Percentiles rank a stretch among this genome's conserved stretches.
These are phyloP conservation scores for Trypanosoma caninum DNA, from an alignment of 208 protist genomes.

Conservation along the genomic window DNA sequence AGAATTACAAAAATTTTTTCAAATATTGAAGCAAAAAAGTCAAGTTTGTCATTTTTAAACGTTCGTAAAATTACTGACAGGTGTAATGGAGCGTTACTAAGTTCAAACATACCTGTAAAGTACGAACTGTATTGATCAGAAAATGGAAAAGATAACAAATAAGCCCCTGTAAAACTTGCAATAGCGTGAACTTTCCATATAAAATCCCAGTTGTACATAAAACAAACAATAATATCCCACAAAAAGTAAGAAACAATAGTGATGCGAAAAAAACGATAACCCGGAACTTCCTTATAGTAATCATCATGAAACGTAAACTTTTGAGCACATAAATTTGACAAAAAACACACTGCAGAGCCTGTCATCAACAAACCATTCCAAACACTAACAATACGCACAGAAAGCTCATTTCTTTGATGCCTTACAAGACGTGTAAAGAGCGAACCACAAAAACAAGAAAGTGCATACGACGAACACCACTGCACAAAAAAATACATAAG, in stretches of 20 bases:
- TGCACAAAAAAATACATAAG: conserved; percentile 60
- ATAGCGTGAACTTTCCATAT: conserved; percentile 78
- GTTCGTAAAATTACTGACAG: conserved; percentile 44
- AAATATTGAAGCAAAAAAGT: conserved; percentile 22
- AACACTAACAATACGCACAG: conserved; percentile 62
- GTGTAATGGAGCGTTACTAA: conserved; percentile 76
- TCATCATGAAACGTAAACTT: conserved; percentile 33
- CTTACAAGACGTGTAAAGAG: conserved; percentile 33
- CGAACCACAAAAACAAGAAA: conserved; percentile 29
- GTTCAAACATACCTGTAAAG: conserved; percentile 85
- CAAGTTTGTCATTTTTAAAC: conserved; percentile 20
- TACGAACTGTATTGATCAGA: conserved; percentile 68
- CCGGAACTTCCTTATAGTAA: conserved; percentile 46
- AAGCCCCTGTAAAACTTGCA: conserved; percentile 61
- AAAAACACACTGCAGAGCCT: conserved; percentile 54
- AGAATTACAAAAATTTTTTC: conserved; percentile 65
- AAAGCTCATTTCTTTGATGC: conserved; percentile 47
- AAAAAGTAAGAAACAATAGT: conserved; percentile 74
- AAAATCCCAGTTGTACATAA: conserved; percentile 58
- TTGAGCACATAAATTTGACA: conserved; percentile 30
- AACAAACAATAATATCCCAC: conserved; percentile 82
- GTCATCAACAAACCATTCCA: conserved; percentile 71
- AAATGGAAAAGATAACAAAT: conserved; percentile 72
- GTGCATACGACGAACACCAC: conserved; percentile 22
- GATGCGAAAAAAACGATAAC: conserved; percentile 65